phyloP scores from a whole-genome alignment of 345 rosid species.

The Angophora floribunda region DNA sequence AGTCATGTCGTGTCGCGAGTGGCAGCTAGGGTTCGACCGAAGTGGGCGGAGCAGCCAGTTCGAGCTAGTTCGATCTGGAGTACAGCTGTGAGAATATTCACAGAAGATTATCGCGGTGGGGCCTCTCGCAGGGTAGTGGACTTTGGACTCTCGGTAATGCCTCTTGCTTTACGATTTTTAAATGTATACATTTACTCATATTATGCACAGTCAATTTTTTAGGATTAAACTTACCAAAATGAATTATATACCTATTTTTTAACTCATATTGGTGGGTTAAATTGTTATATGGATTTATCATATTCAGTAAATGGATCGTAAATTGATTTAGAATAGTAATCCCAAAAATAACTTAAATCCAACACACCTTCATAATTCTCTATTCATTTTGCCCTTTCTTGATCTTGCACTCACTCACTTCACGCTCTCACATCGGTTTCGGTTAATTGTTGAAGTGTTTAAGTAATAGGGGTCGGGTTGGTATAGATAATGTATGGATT shows the following conservation, averaged over 20 bases:
- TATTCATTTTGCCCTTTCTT: accelerated
- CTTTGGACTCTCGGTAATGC: accelerated
- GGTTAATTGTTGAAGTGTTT: too few relatives aligned
- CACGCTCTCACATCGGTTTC: neutral
- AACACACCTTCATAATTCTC: neutral
- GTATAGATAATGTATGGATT: neutral
- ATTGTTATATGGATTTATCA: too few relatives aligned
- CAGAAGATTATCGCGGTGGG: neutral
- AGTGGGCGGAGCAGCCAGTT: neutral
- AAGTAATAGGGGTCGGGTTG: neutral
- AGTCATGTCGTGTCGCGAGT: neutral
- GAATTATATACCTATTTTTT: neutral
- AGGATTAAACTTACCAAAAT: neutral
- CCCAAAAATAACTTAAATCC: neutral
- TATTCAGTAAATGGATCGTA: too few relatives aligned
- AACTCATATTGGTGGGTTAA: neutral
- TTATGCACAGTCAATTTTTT: neutral
- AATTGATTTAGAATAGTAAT: too few relatives aligned
- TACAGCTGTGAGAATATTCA: neutral
- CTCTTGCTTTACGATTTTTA: accelerated
- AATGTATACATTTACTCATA: neutral
- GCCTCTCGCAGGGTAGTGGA: neutral
- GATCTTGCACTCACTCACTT: neutral
- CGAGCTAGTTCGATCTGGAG: neutral
- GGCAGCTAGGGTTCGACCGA: too few relatives aligned